Base-by-base conservation (phyloP, 371 early-diverging fungal species). In the Mucor saturninus region DNA sequence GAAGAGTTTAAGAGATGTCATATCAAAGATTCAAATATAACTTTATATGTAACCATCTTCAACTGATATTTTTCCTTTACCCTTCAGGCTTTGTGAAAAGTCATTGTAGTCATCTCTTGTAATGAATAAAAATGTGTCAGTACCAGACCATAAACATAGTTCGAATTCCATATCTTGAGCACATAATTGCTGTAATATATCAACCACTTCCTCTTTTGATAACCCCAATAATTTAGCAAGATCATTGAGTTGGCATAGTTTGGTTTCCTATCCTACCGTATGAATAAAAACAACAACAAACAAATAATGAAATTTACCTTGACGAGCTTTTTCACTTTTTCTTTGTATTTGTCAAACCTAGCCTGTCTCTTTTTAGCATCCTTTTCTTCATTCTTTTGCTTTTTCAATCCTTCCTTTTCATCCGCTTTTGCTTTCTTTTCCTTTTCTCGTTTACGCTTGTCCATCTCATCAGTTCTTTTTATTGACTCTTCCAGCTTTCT, bases 401-500 rank as follows among this genome's bases (percentile, higher is more conserved):
- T 66, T 13, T 70, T 65, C 21, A 59, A 51, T 30, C 62, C 65
- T 53, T 77, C 80, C n/a, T 72, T 72, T 45, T 75, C 72, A 37
- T 72, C 62, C 51, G 68, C 61, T 39, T 70, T 80, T 8, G 62
- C 64, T 28, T 68, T 73, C 39, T 70, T 80, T 35, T 54, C 76
- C 29, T 54, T 46, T 39, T 56, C 69, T 37, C 72, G 77, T 56
- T 64, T 66, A n/a, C 69, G 53, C 29, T 56, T 56, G 43, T 77
- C 74, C 38, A 68, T 48, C 68, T 80, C 80, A 46, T 75, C 71
- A 10, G 67, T 68, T 42, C 68, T 61, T 48, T 64, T 62, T 28
- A 75, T 72, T 1, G 75, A 69, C 45, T 80, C 72, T 50, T 73
- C 77, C 9, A 73, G 48, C 48, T 77, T 75, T 30, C 55, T 66